Percentiles rank a stretch among this genome's conserved stretches.
phyloP scores from a whole-genome alignment of 2,329 filamentous ascomycete genomes.

The Fonsecaea erecta region DNA sequence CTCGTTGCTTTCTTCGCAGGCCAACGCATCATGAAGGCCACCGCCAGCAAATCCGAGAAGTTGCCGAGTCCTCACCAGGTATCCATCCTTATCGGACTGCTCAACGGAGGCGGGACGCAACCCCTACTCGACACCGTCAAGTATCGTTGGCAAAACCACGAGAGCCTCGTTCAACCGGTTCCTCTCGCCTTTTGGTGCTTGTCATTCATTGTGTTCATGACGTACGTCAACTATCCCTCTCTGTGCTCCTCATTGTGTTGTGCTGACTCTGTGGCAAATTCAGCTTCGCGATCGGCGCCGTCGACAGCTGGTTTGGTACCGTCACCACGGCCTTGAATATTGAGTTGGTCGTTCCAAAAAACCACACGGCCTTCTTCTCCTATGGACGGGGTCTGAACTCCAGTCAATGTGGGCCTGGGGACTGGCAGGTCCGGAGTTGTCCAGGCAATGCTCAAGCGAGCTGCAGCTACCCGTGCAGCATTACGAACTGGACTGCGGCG shows the following conservation, averaged over 20 bases:
- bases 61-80: conserved; percentile 26
- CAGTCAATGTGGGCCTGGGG: conserved; percentile 1
- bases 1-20: conserved; percentile 32
- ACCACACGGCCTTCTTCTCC: neutral
- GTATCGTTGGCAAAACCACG: conserved; percentile 22
- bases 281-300: conserved; percentile 21
- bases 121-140: conserved; percentile 19
- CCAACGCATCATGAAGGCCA: conserved; percentile 29
- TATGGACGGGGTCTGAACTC: conserved; percentile 14
- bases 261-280: conserved; percentile 3
- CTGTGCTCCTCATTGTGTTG: neutral
- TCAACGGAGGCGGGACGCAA: conserved; percentile 20
- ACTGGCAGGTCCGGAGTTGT: conserved; percentile 3
- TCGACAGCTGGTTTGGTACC: conserved; percentile 21
- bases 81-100: conserved; percentile 23
- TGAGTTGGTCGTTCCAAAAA: conserved; percentile 5
- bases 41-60: conserved; percentile 17
- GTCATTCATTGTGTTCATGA: conserved; percentile 21
- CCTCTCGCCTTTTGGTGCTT: conserved; percentile 24
- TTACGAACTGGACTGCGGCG: conserved; percentile 26
- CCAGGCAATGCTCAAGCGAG: conserved; percentile 8
- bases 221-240: conserved; percentile 9
- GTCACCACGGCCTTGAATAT: conserved; percentile 16
- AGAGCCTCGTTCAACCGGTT: conserved; percentile 20
- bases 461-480: conserved; percentile 33